phyloP scores from a whole-genome alignment of 2,329 filamentous ascomycete species.

The Claviceps capensis region DNA sequence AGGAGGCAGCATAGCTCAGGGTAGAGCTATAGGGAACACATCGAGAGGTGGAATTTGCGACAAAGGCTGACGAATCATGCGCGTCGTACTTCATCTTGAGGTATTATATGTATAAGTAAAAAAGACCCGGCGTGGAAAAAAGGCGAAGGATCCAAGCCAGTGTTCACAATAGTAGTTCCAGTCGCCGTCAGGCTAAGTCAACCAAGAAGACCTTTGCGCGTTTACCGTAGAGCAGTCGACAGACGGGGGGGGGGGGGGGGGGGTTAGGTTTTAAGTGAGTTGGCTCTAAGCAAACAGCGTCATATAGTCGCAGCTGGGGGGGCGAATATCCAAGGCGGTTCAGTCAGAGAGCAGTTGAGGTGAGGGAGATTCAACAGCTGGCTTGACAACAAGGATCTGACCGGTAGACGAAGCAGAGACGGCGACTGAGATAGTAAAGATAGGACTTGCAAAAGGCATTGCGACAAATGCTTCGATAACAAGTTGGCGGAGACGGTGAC shows the following conservation, averaged over 20 bases:
- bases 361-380: slow-evolving; percentile 24
- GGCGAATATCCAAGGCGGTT: slow-evolving; percentile 23
- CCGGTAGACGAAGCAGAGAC: slow-evolving; percentile 47
- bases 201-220: slow-evolving; percentile 29
- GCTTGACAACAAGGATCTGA: slow-evolving; percentile 41
- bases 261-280: slow-evolving; percentile 22
- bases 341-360: slow-evolving; percentile 27
- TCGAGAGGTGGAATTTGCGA: slow-evolving; percentile 23
- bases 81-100: slow-evolving; percentile 46
- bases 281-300: slow-evolving; percentile 26
- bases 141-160: slow-evolving; percentile 15
- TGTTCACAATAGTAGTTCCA: slow-evolving; percentile 26
- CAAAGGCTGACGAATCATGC: slow-evolving; percentile 38
- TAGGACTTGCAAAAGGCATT: slow-evolving; percentile 44
- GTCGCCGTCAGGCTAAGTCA: slow-evolving; percentile 41
- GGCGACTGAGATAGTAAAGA: slow-evolving; percentile 44
- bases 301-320: slow-evolving; percentile 16
- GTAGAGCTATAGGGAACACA: slow-evolving; percentile 54
- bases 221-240: slow-evolving; percentile 18
- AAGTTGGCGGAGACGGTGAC: slow-evolving; percentile 10
- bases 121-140: slow-evolving; percentile 14
- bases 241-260: slow-evolving; percentile 8
- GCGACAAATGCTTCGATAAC: slow-evolving; percentile 26
- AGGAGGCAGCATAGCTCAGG: slow-evolving; percentile 61
- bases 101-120: slow-evolving; percentile 16